Evolutionary conservation across 2,329 filamentous ascomycete species (phyloP).

Genomic region (Ceratocystis ficicola): DNA sequence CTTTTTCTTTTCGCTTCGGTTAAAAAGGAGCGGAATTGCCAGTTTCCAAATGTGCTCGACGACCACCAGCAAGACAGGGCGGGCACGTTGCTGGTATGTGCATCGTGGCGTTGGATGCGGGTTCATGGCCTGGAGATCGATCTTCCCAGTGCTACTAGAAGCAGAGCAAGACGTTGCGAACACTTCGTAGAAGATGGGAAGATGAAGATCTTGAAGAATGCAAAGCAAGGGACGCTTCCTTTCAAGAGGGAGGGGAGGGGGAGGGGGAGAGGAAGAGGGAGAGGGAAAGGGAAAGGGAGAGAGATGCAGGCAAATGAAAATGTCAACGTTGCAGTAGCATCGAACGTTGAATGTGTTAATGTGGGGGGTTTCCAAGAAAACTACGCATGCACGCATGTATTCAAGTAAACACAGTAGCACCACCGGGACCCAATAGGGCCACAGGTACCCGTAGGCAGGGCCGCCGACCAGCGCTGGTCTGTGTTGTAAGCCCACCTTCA

Average conservation of each 20-base stretch:
- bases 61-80: too few species aligned
- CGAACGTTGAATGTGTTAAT: background rate
- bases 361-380: background rate
- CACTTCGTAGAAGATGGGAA: background rate
- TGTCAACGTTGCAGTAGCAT: background rate
- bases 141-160: background rate
- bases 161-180: background rate
- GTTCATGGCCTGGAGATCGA: background rate
- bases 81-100: too few species aligned
- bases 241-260: too few species aligned
- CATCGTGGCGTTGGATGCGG: too few species aligned
- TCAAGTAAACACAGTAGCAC: background rate
- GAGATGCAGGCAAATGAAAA: too few species aligned
- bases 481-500: too few species aligned
- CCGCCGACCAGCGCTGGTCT: too few species aligned
- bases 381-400: background rate
- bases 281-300: background rate
- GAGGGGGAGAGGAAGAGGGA: background rate
- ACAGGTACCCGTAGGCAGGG: background rate
- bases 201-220: background rate
- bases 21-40: background rate
- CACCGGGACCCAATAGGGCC: too few species aligned
- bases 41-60: background rate
- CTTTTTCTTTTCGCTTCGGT: background rate
- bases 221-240: background rate